Evolutionary conservation across 2,329 filamentous ascomycete species (phyloP), one percentile per base, ranked within the genome.

Genomic region (Rhynchosporium agropyri): DNA sequence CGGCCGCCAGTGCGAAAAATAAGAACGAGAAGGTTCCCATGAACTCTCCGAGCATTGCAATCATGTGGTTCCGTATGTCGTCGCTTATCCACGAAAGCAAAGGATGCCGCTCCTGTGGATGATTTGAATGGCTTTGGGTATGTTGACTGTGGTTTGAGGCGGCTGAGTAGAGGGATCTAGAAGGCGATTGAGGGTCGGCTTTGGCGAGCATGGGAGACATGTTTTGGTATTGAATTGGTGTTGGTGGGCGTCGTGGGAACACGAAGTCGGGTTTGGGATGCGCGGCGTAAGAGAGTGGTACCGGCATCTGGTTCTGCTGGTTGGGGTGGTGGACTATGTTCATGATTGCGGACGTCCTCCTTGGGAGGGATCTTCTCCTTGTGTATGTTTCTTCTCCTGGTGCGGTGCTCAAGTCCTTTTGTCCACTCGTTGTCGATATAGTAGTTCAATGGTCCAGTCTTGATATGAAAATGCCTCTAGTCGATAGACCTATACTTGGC

Each of bases 31-130:
- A 79, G 0, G 81, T 83, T 26, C 81, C 81, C 6, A 80, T 73
- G 40, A 82, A 81, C 68, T 83, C 81, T 31, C 78, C 79, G 3
- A 78, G 50, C 50, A 77, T 75, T 33, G 79, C 80, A 53, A 82
- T 73, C 59, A 78, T 36, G 40, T 69, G 68, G 36, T 65, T 61
- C n/a, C 62, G 59, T 2, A 63, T 42, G 20, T 46, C 40, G 36
- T 58, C 40, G 29, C 55, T 58, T 33, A 58, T 48, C 55, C 55
- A 58, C 6, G 55, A 33, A 20, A 58, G 20, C 10, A 54, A 33
- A 12, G 51, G 51, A 33, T 54, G 51, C 36, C 40, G 29, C 6
- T 26, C 28, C 40, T 42, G 40, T 15, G 45, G 40, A 43, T 45
- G 20, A 20, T 20, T 20, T 20, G 20, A 20, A 20, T 36, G 33